These are phyloP conservation scores for Acorus gramineus DNA, from an alignment of 106 monocot species.

Conservation along the genomic window DNA sequence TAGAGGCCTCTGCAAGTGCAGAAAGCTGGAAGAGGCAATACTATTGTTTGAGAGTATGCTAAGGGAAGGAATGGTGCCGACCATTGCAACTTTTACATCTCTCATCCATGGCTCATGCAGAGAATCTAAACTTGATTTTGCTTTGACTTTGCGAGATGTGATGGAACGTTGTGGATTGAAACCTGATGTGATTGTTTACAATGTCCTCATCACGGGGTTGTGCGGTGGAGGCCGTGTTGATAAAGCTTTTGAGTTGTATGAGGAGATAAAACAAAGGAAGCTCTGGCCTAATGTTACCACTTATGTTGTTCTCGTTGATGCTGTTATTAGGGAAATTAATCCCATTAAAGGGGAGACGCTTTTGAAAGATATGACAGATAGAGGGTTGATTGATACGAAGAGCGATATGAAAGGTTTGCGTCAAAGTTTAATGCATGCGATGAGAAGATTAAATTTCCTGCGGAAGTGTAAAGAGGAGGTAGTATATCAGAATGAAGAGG, in stretches of 20 bases:
- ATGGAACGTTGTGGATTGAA: conserved; percentile 54
- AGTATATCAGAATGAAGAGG: too few species aligned
- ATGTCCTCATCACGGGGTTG: conserved; percentile 77
- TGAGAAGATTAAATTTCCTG: conserved; percentile 50
- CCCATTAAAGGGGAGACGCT: conserved; percentile 31
- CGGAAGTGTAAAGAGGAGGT: conserved; percentile 13
- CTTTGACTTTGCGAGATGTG: conserved; percentile 42
- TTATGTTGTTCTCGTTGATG: conserved; percentile 44
- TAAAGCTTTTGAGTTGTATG: conserved; percentile 48
- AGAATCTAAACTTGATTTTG: conserved; percentile 45
- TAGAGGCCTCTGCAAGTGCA: conserved; percentile 71
- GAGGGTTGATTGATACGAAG: conserved; percentile 45
- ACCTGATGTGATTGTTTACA: conserved; percentile 65
- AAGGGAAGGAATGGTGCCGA: conserved; percentile 44
- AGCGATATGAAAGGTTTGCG: conserved; percentile 19
- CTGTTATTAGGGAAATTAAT: conserved; percentile 36
- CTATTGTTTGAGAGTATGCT: conserved; percentile 53
- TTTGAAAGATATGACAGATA: conserved; percentile 61
- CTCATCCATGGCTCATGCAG: conserved; percentile 60
- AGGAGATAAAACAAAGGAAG: conserved; percentile 50
- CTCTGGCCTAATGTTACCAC: conserved; percentile 86
- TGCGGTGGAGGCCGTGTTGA: conserved; percentile 24
- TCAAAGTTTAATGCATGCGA: conserved; percentile 27
- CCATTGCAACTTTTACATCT: conserved; percentile 78
- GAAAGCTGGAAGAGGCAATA: conserved; percentile 75